Evolutionary conservation across 306 rosid genomes (phyloP), one percentile per base, ranked within the genome.

Genomic region (Elaeagnus macrophylla): DNA sequence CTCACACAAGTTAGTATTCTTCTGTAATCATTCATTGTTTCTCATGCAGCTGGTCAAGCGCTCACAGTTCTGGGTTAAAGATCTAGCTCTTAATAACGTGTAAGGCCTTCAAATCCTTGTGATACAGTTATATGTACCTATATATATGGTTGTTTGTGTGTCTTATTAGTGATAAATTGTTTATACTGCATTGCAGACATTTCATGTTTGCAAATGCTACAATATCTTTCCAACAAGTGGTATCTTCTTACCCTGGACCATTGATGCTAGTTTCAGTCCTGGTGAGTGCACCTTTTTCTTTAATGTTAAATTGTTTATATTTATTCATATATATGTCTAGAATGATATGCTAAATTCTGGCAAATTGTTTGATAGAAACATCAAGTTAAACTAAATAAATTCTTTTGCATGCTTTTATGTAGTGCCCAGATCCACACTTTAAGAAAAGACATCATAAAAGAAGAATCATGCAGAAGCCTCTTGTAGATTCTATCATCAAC

Each of bases 341-440:
- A 25, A 25, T 25, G 32, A 25, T 25, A 25, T 25, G 32, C 32
- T 25, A 25, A 7, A 45, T 45, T 45, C 5, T 15, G 8, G 14
- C 8, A 12, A 15, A 4, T 7, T 12, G 35, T 8, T 12, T 10
- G 35, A 37, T 36, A 14, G 12, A 48, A 37, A 48, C 13, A 12
- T 44, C n/a, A 47, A 20, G 53, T 57, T 35, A 12, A 15, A 64
- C 41, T 46, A 41, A 53, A 18, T 59, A 6, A 43, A 49, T 74
- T 51, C 54, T 69, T 42, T n/a, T n/a, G 53, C 42, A 12, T 62
- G 39, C 13, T 62, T 64, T 39, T 64, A 37, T 77, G 60, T 83
- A 90, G 97, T 90, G 97, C 82, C 95, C 97, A 48, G 97, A 90
- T 67, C 97, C 97, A 35, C 82, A 90, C 81, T 90, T 86, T 70